A percentile compares a stretch with the other conserved stretches of the same genome.
These are phyloP conservation scores for Apiospora saccharicola DNA, from an alignment of 2,329 filamentous ascomycete genomes.

Conservation along the genomic window DNA sequence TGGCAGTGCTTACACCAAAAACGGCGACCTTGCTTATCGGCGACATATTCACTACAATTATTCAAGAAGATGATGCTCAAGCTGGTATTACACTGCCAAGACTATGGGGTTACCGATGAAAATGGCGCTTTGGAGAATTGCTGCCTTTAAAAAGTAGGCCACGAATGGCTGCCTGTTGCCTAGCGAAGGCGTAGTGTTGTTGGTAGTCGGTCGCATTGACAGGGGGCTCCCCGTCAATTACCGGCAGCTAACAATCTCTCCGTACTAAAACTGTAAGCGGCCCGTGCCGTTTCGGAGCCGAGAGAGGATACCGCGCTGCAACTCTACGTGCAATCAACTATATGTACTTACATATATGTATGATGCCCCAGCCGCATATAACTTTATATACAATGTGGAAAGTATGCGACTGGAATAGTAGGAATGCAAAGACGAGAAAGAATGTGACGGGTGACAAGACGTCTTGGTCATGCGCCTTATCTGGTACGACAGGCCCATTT, in stretches of 20 bases:
- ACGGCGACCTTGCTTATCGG: constrained; percentile 37
- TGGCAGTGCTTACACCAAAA: constrained; percentile 35
- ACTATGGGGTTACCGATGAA: background rate
- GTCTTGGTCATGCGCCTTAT: too few species aligned
- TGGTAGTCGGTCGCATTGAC: background rate
- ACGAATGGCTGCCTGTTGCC: background rate
- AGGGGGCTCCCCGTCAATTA: background rate
- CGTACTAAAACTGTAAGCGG: background rate
- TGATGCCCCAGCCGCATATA: background rate
- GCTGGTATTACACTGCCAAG: too few species aligned
- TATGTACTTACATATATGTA: background rate
- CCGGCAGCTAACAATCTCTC: background rate
- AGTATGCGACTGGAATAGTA: too few species aligned
- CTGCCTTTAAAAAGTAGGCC: background rate
- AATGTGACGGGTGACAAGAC: too few species aligned
- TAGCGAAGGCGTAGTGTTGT: background rate
- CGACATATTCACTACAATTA: background rate
- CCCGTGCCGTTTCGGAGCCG: background rate
- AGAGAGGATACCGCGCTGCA: background rate
- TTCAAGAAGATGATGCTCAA: background rate
- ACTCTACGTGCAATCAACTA: background rate
- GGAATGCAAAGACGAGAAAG: too few species aligned
- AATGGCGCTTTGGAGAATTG: too few species aligned
- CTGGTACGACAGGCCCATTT: too few species aligned
- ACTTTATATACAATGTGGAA: background rate